Evolutionary conservation across 2,329 filamentous ascomycete genomes (phyloP).

Genomic region (Macrophomina pseudophaseolina): DNA sequence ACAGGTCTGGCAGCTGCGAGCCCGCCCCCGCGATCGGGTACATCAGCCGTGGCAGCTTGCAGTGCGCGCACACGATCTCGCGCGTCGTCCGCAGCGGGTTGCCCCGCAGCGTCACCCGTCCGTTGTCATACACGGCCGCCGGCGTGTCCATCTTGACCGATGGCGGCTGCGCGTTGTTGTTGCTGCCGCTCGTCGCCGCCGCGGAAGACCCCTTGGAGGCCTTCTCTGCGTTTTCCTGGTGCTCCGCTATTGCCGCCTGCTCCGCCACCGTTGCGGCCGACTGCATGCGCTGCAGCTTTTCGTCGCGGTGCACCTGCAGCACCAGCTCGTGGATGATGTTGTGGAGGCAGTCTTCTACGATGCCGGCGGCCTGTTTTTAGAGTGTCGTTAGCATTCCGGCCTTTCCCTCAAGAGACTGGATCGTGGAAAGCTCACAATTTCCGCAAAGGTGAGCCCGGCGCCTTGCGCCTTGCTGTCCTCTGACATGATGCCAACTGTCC

Average conservation of each 20-base stretch:
- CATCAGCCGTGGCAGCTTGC: constrained; percentile 74
- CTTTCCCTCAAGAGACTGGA: not conserved
- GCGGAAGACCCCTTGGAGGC: constrained; percentile 44
- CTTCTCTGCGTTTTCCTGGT: constrained; percentile 61
- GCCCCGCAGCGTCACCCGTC: constrained; percentile 69
- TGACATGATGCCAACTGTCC: constrained; percentile 9
- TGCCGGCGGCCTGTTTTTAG: constrained; percentile 41
- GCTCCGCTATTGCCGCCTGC: constrained; percentile 39
- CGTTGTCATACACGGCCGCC: constrained; percentile 73
- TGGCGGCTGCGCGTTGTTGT: constrained; percentile 53
- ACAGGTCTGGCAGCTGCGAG: constrained; percentile 65
- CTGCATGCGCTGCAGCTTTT: constrained; percentile 74
- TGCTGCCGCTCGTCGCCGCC: too few species aligned
- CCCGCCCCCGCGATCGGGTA: constrained; percentile 75
- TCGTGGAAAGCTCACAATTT: constrained; percentile 11
- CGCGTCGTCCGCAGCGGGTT: constrained; percentile 74
- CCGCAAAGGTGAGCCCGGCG: constrained; percentile 21
- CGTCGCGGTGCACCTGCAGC: constrained; percentile 75
- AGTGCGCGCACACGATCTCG: constrained; percentile 75
- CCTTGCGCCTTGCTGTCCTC: constrained; percentile 22
- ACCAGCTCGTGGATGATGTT: constrained; percentile 78
- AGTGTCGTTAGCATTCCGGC: not conserved
- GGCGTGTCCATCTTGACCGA: constrained; percentile 63
- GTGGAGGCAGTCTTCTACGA: constrained; percentile 76
- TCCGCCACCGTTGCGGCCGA: constrained; percentile 59